Evolutionary conservation across 805 yeast species (phyloP).

Genomic region (Kluyveromyces wickerhamii): DNA sequence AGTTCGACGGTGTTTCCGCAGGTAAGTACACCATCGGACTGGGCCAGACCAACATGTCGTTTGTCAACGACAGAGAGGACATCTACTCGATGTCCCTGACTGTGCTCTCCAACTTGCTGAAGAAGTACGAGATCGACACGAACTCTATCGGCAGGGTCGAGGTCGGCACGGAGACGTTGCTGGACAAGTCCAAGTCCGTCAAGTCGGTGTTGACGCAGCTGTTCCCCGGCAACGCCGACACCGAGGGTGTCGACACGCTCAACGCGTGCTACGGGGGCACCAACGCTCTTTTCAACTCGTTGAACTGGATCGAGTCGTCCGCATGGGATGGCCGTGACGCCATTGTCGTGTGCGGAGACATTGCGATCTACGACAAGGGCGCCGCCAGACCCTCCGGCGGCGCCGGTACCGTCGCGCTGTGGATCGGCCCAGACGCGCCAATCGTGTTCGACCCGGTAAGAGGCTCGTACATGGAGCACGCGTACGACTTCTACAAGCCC

Average conservation of each 20-base stretch:
- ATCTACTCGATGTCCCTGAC: conserved; percentile 91
- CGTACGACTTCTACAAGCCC: conserved; percentile 97
- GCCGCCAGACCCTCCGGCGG: conserved; percentile 99
- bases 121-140: conserved; percentile 77
- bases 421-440: conserved; percentile 97
- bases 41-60: conserved; percentile 97
- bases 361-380: conserved; percentile 94
- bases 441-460: conserved; percentile 81
- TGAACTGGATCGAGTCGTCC: conserved; percentile 93
- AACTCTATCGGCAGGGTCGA: conserved; percentile 84
- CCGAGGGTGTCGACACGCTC: conserved; percentile 92
- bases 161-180: conserved; percentile 95
- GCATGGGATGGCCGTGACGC: conserved; percentile 99
- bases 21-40: conserved; percentile 98
- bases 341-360: conserved; percentile 94
- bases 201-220: conserved; percentile 94
- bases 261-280: conserved; percentile 99
- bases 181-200: conserved; percentile 95
- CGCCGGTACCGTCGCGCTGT: conserved; percentile 91
- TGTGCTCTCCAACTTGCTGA: conserved; percentile 67
- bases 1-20: conserved; percentile 73
- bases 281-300: conserved; percentile 82
- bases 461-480: conserved; percentile 94
- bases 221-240: conserved; percentile 77
- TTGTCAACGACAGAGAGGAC: conserved; percentile 95